Evolutionary conservation across 495 filamentous ascomycete species (phyloP).

Genomic region (Saxophila tyrrhenica): DNA sequence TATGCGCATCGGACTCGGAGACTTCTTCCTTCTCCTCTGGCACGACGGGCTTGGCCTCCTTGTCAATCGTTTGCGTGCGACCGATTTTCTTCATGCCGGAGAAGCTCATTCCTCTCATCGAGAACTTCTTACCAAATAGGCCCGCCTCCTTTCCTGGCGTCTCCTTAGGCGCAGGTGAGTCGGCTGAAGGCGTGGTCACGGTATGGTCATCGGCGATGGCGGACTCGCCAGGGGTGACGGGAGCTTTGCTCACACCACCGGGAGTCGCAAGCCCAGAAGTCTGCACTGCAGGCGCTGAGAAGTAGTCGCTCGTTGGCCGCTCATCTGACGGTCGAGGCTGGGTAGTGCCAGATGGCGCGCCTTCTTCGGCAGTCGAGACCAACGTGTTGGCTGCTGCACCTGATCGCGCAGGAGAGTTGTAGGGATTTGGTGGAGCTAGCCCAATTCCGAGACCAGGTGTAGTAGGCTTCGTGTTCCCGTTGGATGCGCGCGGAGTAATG

Average conservation of each 20-base stretch:
- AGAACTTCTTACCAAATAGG: slow-evolving; percentile 77
- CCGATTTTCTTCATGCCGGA: slow-evolving; percentile 71
- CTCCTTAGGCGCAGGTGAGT: slow-evolving; percentile 58
- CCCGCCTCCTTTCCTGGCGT: slow-evolving; percentile 51
- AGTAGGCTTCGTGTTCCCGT: slow-evolving; percentile 44
- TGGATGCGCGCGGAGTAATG: slow-evolving; percentile 54
- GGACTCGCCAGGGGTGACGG: slow-evolving; percentile 40
- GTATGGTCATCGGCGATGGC: slow-evolving; percentile 32
- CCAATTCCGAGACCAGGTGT: slow-evolving; percentile 72
- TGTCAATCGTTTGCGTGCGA: slow-evolving; percentile 56
- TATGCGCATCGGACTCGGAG: slow-evolving; percentile 43
- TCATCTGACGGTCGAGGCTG: slow-evolving; percentile 37
- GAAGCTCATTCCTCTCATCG: slow-evolving; percentile 57
- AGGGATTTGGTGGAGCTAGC: slow-evolving; percentile 54
- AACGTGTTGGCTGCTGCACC: slow-evolving; percentile 30
- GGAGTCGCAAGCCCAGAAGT: slow-evolving; percentile 7
- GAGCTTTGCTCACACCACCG: slow-evolving; percentile 25
- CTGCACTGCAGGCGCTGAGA: slow-evolving; percentile 34
- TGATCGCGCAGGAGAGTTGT: slow-evolving; percentile 23
- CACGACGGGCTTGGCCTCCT: slow-evolving; percentile 49
- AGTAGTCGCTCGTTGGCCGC: slow-evolving; percentile 49
- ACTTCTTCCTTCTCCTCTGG: slow-evolving; percentile 77
- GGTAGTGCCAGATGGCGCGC: slow-evolving; percentile 23
- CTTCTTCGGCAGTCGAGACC: slow-evolving; percentile 43
- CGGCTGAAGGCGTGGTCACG: slow-evolving; percentile 37